Percentiles rank a stretch among this genome's conserved stretches.
Evolutionary conservation across 257 asterid genomes (phyloP).

Genomic region (Petunia secreta): DNA sequence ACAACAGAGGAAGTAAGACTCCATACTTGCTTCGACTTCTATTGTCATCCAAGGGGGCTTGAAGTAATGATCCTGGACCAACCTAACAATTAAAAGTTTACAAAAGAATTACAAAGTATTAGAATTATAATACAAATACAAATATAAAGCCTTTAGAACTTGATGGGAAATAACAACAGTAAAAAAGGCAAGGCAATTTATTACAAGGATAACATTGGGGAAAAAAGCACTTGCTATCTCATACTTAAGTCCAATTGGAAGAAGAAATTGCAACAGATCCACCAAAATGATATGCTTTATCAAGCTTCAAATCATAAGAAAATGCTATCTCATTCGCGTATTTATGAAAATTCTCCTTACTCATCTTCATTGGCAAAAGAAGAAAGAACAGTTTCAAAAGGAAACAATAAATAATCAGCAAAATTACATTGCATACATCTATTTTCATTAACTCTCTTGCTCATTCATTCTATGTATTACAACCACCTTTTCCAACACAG

Average conservation of each 20-base stretch:
- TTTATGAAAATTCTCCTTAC: background rate
- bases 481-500: too few relatives aligned
- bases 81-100: conserved; percentile 51
- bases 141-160: conserved; percentile 12
- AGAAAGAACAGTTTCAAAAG: background rate
- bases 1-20: conserved; percentile 25
- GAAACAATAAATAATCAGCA: background rate
- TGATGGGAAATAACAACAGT: conserved; percentile 28
- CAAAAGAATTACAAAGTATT: conserved; percentile 28
- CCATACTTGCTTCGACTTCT: conserved; percentile 73
- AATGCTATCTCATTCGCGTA: background rate
- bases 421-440: background rate
- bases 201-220: conserved; percentile 6
- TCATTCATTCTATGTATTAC: too few relatives aligned
- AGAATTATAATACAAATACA: conserved; percentile 20
- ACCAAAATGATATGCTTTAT: background rate
- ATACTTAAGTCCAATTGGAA: background rate
- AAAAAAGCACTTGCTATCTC: conserved; percentile 24
- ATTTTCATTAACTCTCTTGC: too few relatives aligned
- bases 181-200: background rate
- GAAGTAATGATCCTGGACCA: conserved; percentile 92
- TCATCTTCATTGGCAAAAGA: conserved; percentile 14
- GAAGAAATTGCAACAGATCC: conserved; percentile 4
- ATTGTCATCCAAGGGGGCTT: conserved; percentile 90
- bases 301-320: conserved; percentile 19